Percentiles rank a stretch among this genome's conserved stretches.
phyloP scores from a whole-genome alignment of 2,329 filamentous ascomycete genomes.

The Lachnellula suecica region DNA sequence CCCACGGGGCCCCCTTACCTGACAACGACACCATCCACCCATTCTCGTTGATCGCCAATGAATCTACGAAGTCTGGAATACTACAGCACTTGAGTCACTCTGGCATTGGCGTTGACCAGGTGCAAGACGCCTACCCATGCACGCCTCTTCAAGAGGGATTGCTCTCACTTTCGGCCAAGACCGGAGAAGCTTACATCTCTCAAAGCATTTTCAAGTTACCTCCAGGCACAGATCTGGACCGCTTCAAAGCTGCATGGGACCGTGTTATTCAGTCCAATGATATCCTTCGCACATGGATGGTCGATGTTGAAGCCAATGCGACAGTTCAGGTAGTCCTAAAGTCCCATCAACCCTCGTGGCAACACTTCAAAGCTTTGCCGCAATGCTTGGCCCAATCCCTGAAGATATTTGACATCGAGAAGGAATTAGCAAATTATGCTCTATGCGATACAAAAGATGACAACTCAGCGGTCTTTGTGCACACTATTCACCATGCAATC shows the following conservation, averaged over 20 bases:
- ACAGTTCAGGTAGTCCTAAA: constrained; percentile 1
- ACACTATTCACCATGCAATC: not conserved
- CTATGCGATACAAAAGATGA: not conserved
- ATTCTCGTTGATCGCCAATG: not conserved
- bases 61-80: too few species aligned
- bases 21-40: not conserved
- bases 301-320: not conserved
- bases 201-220: constrained; percentile 14
- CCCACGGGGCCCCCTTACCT: not conserved
- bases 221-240: not conserved
- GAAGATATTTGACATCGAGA: not conserved
- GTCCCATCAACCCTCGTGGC: not conserved
- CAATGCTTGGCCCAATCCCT: too few species aligned
- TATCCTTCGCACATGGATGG: not conserved
- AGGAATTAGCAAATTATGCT: not conserved
- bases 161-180: constrained; percentile 33
- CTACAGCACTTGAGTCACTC: too few species aligned
- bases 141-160: constrained; percentile 37
- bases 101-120: not conserved
- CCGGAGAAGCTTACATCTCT: constrained; percentile 33
- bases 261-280: not conserved
- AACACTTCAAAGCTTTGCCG: too few species aligned
- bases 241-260: constrained; percentile 9
- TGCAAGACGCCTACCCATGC: constrained; percentile 38
- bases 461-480: not conserved